Evolutionary conservation across 345 rosid genomes (phyloP).

Genomic region (Linum trigynum): DNA sequence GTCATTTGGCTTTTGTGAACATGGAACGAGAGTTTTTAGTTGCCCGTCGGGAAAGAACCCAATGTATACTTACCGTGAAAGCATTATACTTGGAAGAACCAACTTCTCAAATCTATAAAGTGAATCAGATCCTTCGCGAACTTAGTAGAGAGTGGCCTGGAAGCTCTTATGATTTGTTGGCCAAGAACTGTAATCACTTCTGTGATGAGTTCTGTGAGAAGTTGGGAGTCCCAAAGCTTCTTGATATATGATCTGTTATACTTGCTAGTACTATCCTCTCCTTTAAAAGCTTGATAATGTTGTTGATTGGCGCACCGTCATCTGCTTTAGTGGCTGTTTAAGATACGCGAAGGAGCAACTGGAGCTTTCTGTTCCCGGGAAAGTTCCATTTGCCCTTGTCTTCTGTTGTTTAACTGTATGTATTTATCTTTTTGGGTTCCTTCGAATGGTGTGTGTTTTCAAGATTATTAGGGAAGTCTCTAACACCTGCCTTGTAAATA

Average conservation of each 20-base stretch:
- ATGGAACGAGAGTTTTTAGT: constrained; percentile 85
- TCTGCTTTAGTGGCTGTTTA: background rate
- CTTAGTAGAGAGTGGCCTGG: constrained; percentile 92
- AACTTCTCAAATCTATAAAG: constrained; percentile 42
- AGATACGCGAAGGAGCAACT: background rate
- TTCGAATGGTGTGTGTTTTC: no score
- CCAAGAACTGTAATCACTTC: constrained; percentile 94
- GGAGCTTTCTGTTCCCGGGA: background rate
- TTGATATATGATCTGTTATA: constrained; percentile 36
- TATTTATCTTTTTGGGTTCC: constrained; percentile 14
- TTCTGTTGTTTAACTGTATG: background rate
- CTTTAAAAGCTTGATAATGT: background rate
- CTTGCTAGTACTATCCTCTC: background rate
- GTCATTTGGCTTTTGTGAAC: constrained; percentile 92
- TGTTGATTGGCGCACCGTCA: background rate
- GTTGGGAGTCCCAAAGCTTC: constrained; percentile 88
- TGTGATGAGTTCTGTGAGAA: constrained; percentile 76
- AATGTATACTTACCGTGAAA: constrained; percentile 80
- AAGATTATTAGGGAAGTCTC: no score
- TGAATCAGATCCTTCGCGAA: constrained; percentile 70
- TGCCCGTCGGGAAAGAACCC: constrained; percentile 81
- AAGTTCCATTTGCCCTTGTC: no score
- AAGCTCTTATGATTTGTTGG: constrained; percentile 56
- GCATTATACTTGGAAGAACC: constrained; percentile 65
- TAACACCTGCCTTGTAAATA: no score